phyloP scores from a whole-genome alignment of 2,329 filamentous ascomycete genomes.

The Talaromyces pinophilus region DNA sequence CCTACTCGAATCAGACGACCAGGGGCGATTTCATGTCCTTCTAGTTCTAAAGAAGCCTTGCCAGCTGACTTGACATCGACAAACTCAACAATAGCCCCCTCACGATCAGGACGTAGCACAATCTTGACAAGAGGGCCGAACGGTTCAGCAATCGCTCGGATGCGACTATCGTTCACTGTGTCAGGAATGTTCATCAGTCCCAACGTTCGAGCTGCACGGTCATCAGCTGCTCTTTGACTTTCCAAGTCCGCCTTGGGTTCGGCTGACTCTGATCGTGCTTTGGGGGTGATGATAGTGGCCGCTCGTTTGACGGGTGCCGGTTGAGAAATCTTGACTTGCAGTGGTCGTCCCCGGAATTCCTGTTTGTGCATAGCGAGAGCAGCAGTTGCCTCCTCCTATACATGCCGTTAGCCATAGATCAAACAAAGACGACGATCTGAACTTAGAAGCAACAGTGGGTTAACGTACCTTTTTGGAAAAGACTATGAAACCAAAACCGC shows the following conservation, averaged over 20 bases:
- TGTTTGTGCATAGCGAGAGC: constrained; percentile 69
- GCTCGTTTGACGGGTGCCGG: constrained; percentile 47
- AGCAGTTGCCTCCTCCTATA: constrained; percentile 63
- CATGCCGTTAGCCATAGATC: constrained; percentile 21
- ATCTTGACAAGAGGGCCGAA: constrained; percentile 74
- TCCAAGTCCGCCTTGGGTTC: constrained; percentile 36
- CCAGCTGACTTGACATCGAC: constrained; percentile 69
- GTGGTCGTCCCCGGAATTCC: constrained; percentile 66
- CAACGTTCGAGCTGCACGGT: constrained; percentile 67
- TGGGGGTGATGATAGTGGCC: constrained; percentile 47
- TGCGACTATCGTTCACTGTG: constrained; percentile 84
- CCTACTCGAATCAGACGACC: constrained; percentile 51
- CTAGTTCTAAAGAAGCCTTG: constrained; percentile 52
- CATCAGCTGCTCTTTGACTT: constrained; percentile 43
- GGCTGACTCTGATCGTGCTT: constrained; percentile 40
- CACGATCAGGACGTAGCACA: constrained; percentile 75
- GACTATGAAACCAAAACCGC: constrained; percentile 78
- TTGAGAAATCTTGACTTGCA: constrained; percentile 63
- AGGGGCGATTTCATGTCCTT: constrained; percentile 48
- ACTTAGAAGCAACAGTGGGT: neutral
- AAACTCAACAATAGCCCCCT: constrained; percentile 85
- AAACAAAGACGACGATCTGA: neutral
- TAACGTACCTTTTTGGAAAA: constrained; percentile 63
- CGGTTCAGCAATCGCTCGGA: constrained; percentile 70
- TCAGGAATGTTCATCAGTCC: constrained; percentile 85